Evolutionary conservation across 129 eudicot species (phyloP).

Genomic region (sunflower (Helianthus annuus)): DNA sequence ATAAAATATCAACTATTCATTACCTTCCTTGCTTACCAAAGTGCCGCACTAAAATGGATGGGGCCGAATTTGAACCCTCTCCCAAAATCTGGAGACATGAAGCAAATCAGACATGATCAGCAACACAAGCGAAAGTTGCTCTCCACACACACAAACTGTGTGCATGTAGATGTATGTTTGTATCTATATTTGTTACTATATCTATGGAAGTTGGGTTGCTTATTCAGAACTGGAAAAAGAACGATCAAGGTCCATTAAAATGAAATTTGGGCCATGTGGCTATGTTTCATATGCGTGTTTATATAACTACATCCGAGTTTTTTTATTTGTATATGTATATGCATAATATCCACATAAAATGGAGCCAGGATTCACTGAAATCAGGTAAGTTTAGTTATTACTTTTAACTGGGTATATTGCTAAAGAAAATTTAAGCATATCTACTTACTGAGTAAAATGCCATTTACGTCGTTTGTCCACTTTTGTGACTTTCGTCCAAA

Average conservation of each 20-base stretch:
- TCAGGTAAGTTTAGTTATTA: background rate
- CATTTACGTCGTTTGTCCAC: too few species aligned
- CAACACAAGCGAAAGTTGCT: constrained; percentile 8
- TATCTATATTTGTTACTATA: background rate
- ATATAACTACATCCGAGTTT: background rate
- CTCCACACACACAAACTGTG: constrained; percentile 7
- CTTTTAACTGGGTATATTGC: background rate
- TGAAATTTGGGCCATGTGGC: background rate
- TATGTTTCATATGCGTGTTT: background rate
- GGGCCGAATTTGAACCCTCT: constrained; percentile 15
- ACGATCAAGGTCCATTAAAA: background rate
- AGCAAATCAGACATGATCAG: background rate
- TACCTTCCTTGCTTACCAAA: constrained; percentile 45
- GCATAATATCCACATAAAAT: background rate
- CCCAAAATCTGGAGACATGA: constrained; percentile 27
- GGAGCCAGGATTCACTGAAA: background rate
- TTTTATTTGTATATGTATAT: background rate
- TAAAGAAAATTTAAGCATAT: background rate
- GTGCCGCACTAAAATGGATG: constrained; percentile 32
- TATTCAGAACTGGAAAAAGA: background rate
- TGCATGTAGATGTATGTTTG: background rate
- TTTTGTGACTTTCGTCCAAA: too few species aligned
- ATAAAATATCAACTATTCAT: constrained; percentile 11
- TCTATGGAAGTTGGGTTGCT: background rate
- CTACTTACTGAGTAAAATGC: constrained; percentile 11